These are phyloP conservation scores for Massospora cicadina DNA, from an alignment of 371 early-diverging fungal species.

Conservation along the genomic window DNA sequence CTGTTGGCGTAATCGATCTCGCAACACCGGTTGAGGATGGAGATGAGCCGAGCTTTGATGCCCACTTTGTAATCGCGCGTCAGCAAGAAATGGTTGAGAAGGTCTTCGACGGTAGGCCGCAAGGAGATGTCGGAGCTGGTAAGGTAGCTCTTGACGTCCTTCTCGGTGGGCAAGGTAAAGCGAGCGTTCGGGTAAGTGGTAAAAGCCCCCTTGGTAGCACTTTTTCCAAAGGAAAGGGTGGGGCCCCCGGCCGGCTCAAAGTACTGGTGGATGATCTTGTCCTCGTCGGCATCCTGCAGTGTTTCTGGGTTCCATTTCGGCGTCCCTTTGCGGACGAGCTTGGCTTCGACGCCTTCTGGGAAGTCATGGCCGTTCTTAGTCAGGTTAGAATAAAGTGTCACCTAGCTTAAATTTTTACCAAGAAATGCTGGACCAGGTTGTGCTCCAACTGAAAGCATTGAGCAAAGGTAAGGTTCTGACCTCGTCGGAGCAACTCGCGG, in stretches of 20 bases:
- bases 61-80: conserved; percentile 6
- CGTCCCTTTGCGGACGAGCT: conserved; percentile 45
- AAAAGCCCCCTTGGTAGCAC: background rate
- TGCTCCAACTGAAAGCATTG: conserved; percentile 79
- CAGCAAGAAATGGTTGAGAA: conserved; percentile 3
- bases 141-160: conserved; percentile 32
- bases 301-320: conserved; percentile 63
- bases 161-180: conserved; percentile 59
- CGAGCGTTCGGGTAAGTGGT: conserved; percentile 46
- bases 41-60: background rate
- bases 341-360: conserved; percentile 66
- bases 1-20: background rate
- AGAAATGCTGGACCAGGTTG: conserved; percentile 53
- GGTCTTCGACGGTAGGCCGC: conserved; percentile 4
- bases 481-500: conserved; percentile 58
- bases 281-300: conserved; percentile 29
- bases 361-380: conserved; percentile 58
- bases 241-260: conserved; percentile 21
- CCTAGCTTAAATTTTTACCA: conserved; percentile 23
- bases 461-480: conserved; percentile 43
- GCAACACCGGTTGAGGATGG: background rate
- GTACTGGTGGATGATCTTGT: conserved; percentile 36
- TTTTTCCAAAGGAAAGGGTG: conserved; percentile 16
- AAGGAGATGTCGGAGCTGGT: background rate
- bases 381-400: conserved; percentile 20